Base-by-base conservation (phyloP, 176 grass and related monocot genomes). In the Lolium rigidum region DNA sequence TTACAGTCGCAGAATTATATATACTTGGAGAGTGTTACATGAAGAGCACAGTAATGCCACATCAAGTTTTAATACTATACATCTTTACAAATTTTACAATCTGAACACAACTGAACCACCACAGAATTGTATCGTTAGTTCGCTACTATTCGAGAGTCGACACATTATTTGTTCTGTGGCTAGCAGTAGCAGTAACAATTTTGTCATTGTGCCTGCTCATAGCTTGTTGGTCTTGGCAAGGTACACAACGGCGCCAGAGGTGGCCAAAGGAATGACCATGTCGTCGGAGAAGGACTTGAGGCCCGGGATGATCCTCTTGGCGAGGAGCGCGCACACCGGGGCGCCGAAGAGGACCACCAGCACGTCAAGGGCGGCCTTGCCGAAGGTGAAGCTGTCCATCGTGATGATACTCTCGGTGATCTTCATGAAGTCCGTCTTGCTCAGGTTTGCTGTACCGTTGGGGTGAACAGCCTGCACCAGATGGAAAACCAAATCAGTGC, bases 161-260 rank as follows among this genome's bases (percentile, higher is more conserved):
- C 5, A 16, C 22, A 12, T 81, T 21, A 22, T 52, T 28, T 18
- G 28, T 12, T 65, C 18, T 0, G 60, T 24, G 15, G 24, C 28
- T 55, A 37, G 46, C 7, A 14, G n/a, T 10, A 21, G n/a, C 12
- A 7, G 37, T 18, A 0, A 62, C n/a, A 47, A 13, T 17, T 11
- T 4, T 8, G 13, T 7, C 11, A 31, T 17, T 54, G 6, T 35
- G 14, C 50, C 24, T 2, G 37, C 9, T 94, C 65, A 97, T 57
- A 97, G 78, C 85, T 86, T 93, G 82, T 97, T 89, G 1, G 89
- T 52, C 87, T 76, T 90, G 78, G 85, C 82, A 55, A 97, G 88
- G 51, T 72, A 73, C 0, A 93, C 21, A 49, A 90, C 95, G n/a
- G 95, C 88, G 55, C 62, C 81, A 35, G 92, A 86, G 14, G 95